phyloP scores from a whole-genome alignment of 2,329 filamentous ascomycete species.

The Fusarium lateritium region DNA sequence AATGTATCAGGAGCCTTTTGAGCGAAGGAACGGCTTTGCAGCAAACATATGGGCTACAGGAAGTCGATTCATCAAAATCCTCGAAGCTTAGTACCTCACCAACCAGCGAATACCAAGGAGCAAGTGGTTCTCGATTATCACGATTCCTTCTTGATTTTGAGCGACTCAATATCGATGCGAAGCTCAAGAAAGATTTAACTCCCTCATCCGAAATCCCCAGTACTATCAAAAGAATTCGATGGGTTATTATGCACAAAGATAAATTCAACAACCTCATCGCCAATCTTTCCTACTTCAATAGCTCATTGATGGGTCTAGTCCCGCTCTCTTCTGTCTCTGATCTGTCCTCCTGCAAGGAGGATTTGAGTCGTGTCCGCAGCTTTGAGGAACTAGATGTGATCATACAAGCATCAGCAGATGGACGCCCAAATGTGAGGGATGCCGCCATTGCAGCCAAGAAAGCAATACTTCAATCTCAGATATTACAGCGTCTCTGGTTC shows the following conservation, averaged over 20 bases:
- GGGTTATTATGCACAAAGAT: not conserved
- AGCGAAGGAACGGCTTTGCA: not conserved
- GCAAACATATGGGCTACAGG: not conserved
- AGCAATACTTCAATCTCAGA: not conserved
- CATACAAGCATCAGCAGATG: not conserved
- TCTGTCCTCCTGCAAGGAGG: rapidly evolving
- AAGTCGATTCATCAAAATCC: not conserved
- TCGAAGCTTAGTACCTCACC: not conserved
- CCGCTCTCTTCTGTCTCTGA: not conserved
- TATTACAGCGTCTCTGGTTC: not conserved
- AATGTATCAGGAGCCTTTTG: not conserved
- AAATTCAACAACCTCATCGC: not conserved
- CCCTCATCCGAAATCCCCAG: not conserved
- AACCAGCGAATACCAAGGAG: not conserved
- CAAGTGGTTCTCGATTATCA: rapidly evolving
- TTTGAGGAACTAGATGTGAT: not conserved
- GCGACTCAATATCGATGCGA: not conserved
- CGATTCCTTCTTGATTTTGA: not conserved
- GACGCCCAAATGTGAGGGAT: rapidly evolving
- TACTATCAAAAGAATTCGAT: not conserved
- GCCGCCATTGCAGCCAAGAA: not conserved
- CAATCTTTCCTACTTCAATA: not conserved
- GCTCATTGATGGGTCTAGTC: not conserved
- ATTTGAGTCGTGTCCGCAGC: not conserved
- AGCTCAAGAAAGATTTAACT: rapidly evolving